phyloP scores from a whole-genome alignment of 2,329 filamentous ascomycete species.

The Hypoxylon sp. region DNA sequence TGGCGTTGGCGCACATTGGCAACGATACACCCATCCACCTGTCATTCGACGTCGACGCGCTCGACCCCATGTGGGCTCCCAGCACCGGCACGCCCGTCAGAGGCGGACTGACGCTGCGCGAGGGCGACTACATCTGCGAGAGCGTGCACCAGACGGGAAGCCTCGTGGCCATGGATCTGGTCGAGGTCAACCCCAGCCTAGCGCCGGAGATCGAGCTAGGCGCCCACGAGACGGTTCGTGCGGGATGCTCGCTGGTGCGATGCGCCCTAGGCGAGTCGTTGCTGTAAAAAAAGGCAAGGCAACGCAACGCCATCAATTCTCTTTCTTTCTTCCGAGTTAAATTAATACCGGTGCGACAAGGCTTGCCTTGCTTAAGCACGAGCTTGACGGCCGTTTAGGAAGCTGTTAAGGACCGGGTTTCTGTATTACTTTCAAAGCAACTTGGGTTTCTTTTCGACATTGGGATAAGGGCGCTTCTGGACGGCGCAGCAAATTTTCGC shows the following conservation, averaged over 20 bases:
- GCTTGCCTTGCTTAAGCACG: too few species aligned
- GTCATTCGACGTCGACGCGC: conserved; percentile 94
- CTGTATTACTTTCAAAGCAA: too few species aligned
- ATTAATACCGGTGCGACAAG: too few species aligned
- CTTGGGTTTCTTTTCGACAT: too few species aligned
- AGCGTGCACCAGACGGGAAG: conserved; percentile 82
- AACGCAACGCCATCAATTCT: too few species aligned
- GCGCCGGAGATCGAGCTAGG: conserved; percentile 68
- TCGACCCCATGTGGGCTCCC: conserved; percentile 95
- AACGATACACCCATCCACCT: conserved; percentile 95
- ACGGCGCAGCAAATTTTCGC: too few species aligned
- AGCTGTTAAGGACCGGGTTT: too few species aligned
- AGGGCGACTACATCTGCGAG: conserved; percentile 97
- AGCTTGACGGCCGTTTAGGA: too few species aligned
- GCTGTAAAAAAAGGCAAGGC: too few species aligned
- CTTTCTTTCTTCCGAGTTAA: too few species aligned
- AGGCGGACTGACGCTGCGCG: conserved; percentile 89
- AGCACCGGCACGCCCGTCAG: conserved; percentile 95
- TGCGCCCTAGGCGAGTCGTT: conserved; percentile 93
- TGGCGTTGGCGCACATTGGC: conserved; percentile 97
- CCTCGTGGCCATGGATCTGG: conserved; percentile 80
- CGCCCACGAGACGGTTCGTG: conserved; percentile 85
- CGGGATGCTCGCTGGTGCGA: conserved; percentile 88
- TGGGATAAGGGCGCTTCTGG: too few species aligned
- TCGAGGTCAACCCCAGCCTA: conserved; percentile 81